Base-by-base conservation (phyloP, 2,329 filamentous ascomycete genomes). In the Fusarium sp. region DNA sequence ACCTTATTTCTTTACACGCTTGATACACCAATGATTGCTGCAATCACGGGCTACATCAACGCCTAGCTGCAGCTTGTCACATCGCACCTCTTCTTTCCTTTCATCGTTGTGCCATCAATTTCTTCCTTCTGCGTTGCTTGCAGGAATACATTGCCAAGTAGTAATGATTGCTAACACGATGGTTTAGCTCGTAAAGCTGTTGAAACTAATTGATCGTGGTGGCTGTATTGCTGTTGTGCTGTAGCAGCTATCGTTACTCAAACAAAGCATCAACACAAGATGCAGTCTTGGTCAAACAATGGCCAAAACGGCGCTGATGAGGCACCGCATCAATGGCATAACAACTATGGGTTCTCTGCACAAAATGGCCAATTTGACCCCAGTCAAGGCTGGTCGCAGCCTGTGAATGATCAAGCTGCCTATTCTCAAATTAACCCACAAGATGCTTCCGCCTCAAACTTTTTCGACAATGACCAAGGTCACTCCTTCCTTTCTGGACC, bases 281-380 rank as follows among this genome's bases (percentile, higher is more conserved):
- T 82, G 80, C 80, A 82, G 77, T 80, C 80, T 62, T 82, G 80
- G 80, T 69, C 79, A 42, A 76, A 75, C 58, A 70, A 76, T 60
- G 75, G 77, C 71, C 80, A 81, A 70, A 78, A 76, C 55, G 80
- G 79, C 70, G 70, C 77, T 53, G 77, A 80, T 59, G 78, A 76
- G 57, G 76, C 73, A 26, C 74, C 76, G 42, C 74, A 74, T 53
- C 75, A 77, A 59, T 82, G 80, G 80, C 75, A 77, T 59, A 61
- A 75, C 48, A 76, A 74, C 61, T 82, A 78, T 69, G 65, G 67
- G 39, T 81, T 78, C 50, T 55, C 74, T 39, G 67, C 73, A 31
- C 79, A 79, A 53, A 74, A 76, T 57, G 77, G 76, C 31, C 79
- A 81, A 39, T 83, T 79, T 69, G 80, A 82, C 51, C 77, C 78